These are phyloP conservation scores for Rhodotorula toruloides DNA, from an alignment of 768 basidiomycete species.

Conservation along the genomic window DNA sequence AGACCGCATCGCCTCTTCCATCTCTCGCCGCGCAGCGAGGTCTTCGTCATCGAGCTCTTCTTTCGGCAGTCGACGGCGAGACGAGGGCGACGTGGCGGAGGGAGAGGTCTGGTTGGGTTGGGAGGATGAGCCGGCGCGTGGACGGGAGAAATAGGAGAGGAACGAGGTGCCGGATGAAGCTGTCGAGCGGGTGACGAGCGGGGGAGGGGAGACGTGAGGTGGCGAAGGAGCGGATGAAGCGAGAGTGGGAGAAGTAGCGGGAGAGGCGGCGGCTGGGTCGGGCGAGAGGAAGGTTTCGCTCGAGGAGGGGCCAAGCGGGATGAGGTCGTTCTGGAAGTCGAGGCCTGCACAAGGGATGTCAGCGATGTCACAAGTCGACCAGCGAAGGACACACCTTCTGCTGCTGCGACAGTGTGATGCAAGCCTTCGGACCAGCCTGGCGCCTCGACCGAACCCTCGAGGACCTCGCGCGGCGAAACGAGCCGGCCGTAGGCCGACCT, in stretches of 20 bases:
- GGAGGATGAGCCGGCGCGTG: background rate
- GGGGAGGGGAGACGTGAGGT: background rate
- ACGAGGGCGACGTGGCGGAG: background rate
- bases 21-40: slow-evolving; percentile 26
- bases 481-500: slow-evolving; percentile 4
- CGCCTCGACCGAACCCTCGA: slow-evolving; percentile 10
- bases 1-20: slow-evolving; percentile 25
- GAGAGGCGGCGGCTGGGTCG: background rate
- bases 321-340: slow-evolving; percentile 15
- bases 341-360: background rate
- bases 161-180: slow-evolving; percentile 4
- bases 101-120: background rate
- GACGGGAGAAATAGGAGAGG: slow-evolving; percentile 10
- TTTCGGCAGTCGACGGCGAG: slow-evolving; percentile 12
- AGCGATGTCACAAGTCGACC: background rate
- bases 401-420: slow-evolving; percentile 22
- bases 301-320: slow-evolving; percentile 24
- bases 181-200: background rate
- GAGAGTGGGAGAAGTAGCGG: background rate
- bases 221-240: background rate
- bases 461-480: slow-evolving; percentile 27
- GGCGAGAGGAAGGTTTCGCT: slow-evolving; percentile 15
- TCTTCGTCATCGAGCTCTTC: slow-evolving; percentile 38
- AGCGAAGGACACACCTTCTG: slow-evolving; percentile 10
- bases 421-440: slow-evolving; percentile 13